A percentile compares a stretch with the other conserved stretches of the same genome.
phyloP scores from a whole-genome alignment of 179 eudicot genomes.

The Silene coronaria region DNA sequence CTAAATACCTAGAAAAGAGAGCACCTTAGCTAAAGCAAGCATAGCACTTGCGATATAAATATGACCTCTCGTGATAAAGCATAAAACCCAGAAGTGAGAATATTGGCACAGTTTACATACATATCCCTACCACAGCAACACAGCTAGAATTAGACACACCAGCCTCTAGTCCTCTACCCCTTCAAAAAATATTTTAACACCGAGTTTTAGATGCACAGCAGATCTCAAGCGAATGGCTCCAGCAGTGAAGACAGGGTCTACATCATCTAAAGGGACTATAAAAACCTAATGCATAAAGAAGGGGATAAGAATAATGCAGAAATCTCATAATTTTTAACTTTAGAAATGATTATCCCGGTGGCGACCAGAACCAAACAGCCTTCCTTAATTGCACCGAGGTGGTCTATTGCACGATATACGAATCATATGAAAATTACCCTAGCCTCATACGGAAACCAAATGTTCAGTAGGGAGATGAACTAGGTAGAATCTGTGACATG shows the following conservation, averaged over 20 bases:
- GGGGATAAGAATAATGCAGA: not conserved
- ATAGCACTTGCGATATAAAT: not conserved
- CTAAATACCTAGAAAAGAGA: not conserved
- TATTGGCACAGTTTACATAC: not conserved
- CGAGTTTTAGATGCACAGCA: not conserved
- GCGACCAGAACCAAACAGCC: not conserved
- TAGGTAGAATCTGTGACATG: not conserved
- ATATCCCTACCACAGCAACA: not conserved
- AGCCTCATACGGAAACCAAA: not conserved
- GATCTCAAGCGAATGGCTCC: not conserved
- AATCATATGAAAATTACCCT: not conserved
- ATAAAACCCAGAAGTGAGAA: conserved; percentile 4
- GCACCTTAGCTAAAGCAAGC: not conserved
- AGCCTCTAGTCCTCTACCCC: not conserved
- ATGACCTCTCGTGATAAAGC: not conserved
- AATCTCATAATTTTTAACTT: not conserved
- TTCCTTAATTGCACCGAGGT: not conserved
- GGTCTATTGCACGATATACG: not conserved
- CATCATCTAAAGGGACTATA: not conserved
- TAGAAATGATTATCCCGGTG: too few species aligned
- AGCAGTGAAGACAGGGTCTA: conserved; percentile 6
- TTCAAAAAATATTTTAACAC: not conserved
- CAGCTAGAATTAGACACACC: not conserved
- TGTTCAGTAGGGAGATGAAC: not conserved
- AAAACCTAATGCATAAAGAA: not conserved